Evolutionary conservation across 805 yeast genomes (phyloP), one percentile per base, ranked within the genome.

Genomic region (Scheffersomyces amazonensis): DNA sequence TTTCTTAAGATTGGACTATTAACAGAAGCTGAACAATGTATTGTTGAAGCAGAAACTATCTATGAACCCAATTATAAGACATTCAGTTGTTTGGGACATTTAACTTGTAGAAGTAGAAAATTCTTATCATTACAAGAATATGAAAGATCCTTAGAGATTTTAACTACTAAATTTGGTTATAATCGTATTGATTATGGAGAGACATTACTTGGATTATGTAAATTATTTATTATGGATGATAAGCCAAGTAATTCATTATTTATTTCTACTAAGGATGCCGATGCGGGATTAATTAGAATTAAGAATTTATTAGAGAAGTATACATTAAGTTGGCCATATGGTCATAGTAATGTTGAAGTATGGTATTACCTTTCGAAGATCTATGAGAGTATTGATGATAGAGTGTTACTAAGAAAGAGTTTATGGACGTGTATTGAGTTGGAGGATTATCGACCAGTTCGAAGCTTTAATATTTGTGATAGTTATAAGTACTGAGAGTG

Each of bases 331-430:
- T 63, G 71, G 64, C 75, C 73, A 23, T 52, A 49, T 35, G 74
- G 71, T 6, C 49, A 50, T 46, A 72, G 69, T 44, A 52, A 52
- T 34, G 46, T 70, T 2, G 96, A 87, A 56, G 69, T 83, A 10
- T 83, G 90, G 84, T 82, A 78, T 75, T 73, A 74, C 39, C 64
- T 86, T 40, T 76, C 87, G 2, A 60, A 70, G 46, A 71, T 85
- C 16, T 83, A 83, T 54, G 89, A 81, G 44, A 64, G 53, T 18
- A 61, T 75, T 34, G 79, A 75, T 32, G 85, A 81, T 42, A 71
- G 71, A 42, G 43, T 58, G 9, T 59, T 66, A 16, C 68, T 76
- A 43, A 73, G 73, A 21, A 52, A 65, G 18, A 66, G 81, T 7
- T 62, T 85, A 40, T 76, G 87, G 81, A 75, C 65, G 48, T 74